phyloP scores from a whole-genome alignment of 257 asterid genomes.

The Plectranthus barbatus region DNA sequence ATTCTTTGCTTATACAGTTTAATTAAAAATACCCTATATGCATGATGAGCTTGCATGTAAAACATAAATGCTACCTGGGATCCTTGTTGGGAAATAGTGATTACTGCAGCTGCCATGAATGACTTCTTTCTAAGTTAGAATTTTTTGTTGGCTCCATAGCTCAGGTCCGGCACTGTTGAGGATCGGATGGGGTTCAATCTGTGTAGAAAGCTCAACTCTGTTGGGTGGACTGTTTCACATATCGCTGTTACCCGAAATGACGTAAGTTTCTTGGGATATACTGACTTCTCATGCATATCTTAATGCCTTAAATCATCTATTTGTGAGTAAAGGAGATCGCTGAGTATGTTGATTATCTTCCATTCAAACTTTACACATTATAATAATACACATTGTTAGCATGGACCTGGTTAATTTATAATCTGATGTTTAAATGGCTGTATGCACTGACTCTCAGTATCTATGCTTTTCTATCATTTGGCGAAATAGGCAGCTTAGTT shows the following conservation, averaged over 20 bases:
- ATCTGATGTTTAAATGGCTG: neutral
- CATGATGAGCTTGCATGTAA: neutral
- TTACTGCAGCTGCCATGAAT: slow-evolving; percentile 1
- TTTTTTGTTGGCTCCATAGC: slow-evolving; percentile 66
- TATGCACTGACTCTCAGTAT: neutral
- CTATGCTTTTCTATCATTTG: neutral
- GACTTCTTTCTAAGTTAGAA: slow-evolving; percentile 25
- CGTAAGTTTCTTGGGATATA: slow-evolving; percentile 34
- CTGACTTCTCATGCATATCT: neutral
- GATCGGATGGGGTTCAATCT: slow-evolving; percentile 53
- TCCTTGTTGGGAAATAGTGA: neutral
- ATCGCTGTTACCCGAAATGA: slow-evolving; percentile 53
- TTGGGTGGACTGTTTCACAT: slow-evolving; percentile 74
- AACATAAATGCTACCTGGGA: slow-evolving; percentile 4
- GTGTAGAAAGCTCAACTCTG: slow-evolving; percentile 57
- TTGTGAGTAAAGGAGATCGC: neutral
- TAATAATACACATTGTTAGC: neutral
- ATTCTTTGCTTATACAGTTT: neutral
- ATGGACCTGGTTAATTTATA: neutral
- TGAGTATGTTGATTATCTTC: neutral
- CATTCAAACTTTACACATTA: neutral
- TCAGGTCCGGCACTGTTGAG: slow-evolving; percentile 93
- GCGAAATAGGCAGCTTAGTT: neutral
- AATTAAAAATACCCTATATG: neutral
- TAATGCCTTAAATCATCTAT: neutral